A percentile compares a stretch with the other conserved stretches of the same genome.
phyloP scores from a whole-genome alignment of 768 basidiomycete genomes.

The Clitopilus passeckerianus region DNA sequence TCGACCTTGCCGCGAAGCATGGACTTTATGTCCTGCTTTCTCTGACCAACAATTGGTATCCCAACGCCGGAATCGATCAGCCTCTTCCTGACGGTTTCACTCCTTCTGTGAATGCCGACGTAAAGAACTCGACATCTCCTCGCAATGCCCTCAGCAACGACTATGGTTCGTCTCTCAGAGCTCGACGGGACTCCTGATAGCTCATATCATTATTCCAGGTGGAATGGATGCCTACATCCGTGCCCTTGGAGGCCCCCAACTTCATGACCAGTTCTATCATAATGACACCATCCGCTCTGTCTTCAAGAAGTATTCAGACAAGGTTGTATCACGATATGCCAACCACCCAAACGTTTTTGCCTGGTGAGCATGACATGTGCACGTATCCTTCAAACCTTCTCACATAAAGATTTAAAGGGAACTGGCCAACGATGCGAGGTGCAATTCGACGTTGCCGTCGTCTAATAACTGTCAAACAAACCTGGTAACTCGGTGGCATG shows the following conservation, averaged over 20 bases:
- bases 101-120: slow-evolving; percentile 22
- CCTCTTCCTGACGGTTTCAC: slow-evolving; percentile 40
- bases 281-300: slow-evolving; percentile 40
- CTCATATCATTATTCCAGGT: slow-evolving; percentile 24
- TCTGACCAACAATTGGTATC: slow-evolving; percentile 57
- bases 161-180: slow-evolving; percentile 37
- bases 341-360: slow-evolving; percentile 47
- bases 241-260: slow-evolving; percentile 31
- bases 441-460: slow-evolving; percentile 47
- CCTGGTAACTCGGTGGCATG: slow-evolving; percentile 56
- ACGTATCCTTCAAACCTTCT: background rate
- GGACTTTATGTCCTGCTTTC: slow-evolving; percentile 49
- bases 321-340: slow-evolving; percentile 51
- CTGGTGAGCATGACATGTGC: slow-evolving; percentile 28
- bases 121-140: slow-evolving; percentile 34
- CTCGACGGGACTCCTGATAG: no score
- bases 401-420: slow-evolving; percentile 37
- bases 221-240: slow-evolving; percentile 67
- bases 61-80: slow-evolving; percentile 10
- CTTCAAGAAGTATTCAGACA: slow-evolving; percentile 55
- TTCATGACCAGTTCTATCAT: slow-evolving; percentile 59
- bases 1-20: slow-evolving; percentile 48
- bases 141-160: slow-evolving; percentile 58
- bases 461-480: slow-evolving; percentile 39
- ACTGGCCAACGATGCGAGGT: slow-evolving; percentile 64